Percentiles rank a stretch among this genome's conserved stretches.
phyloP scores from a whole-genome alignment of 768 basidiomycete genomes.

The Collybiopsis luxurians region DNA sequence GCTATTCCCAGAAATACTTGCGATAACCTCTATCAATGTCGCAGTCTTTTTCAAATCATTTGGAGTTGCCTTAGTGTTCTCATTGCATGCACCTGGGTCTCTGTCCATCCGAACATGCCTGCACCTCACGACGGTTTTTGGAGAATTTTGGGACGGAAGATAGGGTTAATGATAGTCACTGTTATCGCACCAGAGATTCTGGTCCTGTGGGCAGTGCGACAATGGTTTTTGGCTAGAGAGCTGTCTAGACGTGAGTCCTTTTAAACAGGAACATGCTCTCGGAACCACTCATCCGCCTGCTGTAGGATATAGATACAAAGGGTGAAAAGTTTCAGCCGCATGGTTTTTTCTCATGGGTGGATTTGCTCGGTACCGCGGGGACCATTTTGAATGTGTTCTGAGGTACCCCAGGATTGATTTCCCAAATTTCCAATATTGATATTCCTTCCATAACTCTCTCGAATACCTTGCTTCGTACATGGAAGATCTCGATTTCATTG shows the following conservation, averaged over 20 bases:
- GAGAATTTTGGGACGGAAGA: not conserved
- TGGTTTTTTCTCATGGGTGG: conserved; percentile 16
- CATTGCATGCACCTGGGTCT: conserved; percentile 5
- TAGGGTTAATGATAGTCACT: not conserved
- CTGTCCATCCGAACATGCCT: conserved; percentile 9
- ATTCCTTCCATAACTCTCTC: no score
- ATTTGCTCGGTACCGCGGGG: conserved; percentile 11
- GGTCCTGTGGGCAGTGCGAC: conserved; percentile 10
- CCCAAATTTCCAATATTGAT: no score
- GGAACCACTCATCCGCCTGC: not conserved
- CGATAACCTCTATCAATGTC: no score
- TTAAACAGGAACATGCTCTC: not conserved
- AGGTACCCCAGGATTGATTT: no score
- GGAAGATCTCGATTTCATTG: no score
- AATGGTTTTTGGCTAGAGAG: conserved; percentile 3
- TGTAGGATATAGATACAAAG: not conserved
- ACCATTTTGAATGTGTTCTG: no score
- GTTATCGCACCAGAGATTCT: conserved; percentile 10
- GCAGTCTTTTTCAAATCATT: not conserved
- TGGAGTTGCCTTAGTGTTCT: conserved; percentile 3
- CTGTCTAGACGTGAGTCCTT: not conserved
- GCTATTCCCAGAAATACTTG: no score
- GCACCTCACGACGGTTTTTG: not conserved
- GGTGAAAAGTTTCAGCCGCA: not conserved
- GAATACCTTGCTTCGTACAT: no score